Base-by-base conservation (phyloP, 495 filamentous ascomycete genomes). In the Friedmanniomyces simplex region DNA sequence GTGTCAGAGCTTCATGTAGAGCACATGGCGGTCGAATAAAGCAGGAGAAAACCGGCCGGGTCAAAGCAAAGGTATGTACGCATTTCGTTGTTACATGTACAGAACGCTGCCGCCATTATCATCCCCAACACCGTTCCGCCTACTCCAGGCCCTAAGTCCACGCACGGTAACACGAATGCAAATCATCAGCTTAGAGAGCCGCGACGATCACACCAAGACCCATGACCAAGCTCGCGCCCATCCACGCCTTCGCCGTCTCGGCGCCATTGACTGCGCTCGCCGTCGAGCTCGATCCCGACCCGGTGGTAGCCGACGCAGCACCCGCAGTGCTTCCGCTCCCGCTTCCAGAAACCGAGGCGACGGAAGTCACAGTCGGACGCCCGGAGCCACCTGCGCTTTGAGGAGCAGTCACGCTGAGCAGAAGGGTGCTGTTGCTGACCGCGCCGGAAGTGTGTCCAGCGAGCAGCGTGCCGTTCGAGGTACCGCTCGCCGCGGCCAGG, bases 161-260 rank as follows among this genome's bases (percentile, higher is more conserved):
- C 28, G 28, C 28, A 4, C 28, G 28, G 10, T 3, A 32, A 10
- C 3, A 10, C 3, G 10, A 3, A 10, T 32, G 28, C 28, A 32
- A 32, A 10, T 32, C 28, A 4, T 10, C 3, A 32, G 4, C 20
- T 49, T 22, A 54, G 7, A 54, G 25, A 32, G 28, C 53, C 39
- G 22, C 25, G 18, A 55, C 53, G 16, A 55, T 22, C 18, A 37
- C 53, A 8, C 21, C 53, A 2, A 55, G 26, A 48, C 41, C 53
- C 22, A 48, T 24, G 24, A 55, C 22, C 13, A 55, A 18, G 21
- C 51, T 30, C 11, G 41, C 53, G 16, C 41, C 53, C 41, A 48
- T 36, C 53, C 53, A 48, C 24, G 42, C 53, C 20, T 34, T 32
- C 25, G 22, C 53, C 14, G 14, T 46, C 53, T 55, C 53, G 25